phyloP scores from a whole-genome alignment of 805 yeast genomes.

The Metschnikowia sp. region DNA sequence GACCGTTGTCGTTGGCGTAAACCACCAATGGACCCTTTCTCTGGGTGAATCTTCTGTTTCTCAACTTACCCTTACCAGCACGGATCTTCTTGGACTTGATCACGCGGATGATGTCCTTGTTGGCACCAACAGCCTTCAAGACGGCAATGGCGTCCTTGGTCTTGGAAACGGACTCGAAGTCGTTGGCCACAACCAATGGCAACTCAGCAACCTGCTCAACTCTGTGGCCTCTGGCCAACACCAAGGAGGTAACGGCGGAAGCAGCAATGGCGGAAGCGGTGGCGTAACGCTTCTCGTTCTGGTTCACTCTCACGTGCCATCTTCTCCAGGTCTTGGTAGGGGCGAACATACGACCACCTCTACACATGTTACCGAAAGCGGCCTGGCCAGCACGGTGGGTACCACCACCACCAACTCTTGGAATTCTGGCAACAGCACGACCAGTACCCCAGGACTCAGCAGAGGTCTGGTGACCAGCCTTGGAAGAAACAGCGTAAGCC shows the following conservation, averaged over 20 bases:
- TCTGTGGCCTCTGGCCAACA: constrained; percentile 99
- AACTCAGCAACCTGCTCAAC: constrained; percentile 97
- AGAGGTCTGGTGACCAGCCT: constrained; percentile 99
- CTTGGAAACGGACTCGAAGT: constrained; percentile 87
- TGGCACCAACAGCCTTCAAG: constrained; percentile 98
- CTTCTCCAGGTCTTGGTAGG: constrained; percentile 99
- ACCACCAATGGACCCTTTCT: constrained; percentile 99
- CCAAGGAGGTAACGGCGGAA: constrained; percentile 96
- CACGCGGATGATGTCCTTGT: constrained; percentile 96
- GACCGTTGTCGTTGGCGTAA: constrained; percentile 96
- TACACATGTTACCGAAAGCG: constrained; percentile 99
- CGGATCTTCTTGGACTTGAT: constrained; percentile 97
- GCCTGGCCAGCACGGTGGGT: constrained; percentile 99
- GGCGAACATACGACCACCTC: constrained; percentile 99
- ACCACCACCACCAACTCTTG: constrained; percentile 99
- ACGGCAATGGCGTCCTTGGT: constrained; percentile 98
- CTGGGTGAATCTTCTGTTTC: constrained; percentile 99
- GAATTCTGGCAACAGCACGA: constrained; percentile 99
- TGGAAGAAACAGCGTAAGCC: constrained; percentile 98
- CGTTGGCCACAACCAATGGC: constrained; percentile 94
- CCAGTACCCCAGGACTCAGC: constrained; percentile 99
- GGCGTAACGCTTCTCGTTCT: constrained; percentile 99
- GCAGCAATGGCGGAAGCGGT: constrained; percentile 99
- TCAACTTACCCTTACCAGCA: constrained; percentile 99
- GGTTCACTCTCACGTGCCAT: constrained; percentile 99